phyloP scores from a whole-genome alignment of 2,329 filamentous ascomycete genomes.

The Claviceps digitariae region DNA sequence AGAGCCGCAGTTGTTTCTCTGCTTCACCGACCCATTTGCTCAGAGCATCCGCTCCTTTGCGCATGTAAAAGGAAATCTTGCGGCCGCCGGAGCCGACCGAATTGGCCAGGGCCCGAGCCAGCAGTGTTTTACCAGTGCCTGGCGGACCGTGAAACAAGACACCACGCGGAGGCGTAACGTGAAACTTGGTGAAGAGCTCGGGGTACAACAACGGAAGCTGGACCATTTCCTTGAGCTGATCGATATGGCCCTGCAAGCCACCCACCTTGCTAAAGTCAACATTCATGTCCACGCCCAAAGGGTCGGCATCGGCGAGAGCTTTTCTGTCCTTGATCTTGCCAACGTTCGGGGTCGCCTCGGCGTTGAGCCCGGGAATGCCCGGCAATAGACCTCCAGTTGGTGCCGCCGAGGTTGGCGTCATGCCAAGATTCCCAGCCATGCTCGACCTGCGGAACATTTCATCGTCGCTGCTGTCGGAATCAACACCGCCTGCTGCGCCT shows the following conservation, averaged over 20 bases:
- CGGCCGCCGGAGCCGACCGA: constrained; percentile 78
- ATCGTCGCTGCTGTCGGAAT: constrained; percentile 95
- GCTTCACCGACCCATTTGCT: constrained; percentile 99
- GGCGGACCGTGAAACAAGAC: constrained; percentile 95
- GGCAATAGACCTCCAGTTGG: constrained; percentile 29
- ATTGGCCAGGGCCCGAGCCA: constrained; percentile 83
- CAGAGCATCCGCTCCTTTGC: constrained; percentile 91
- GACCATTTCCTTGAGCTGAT: constrained; percentile 98
- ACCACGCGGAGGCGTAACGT: constrained; percentile 86
- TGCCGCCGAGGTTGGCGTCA: constrained; percentile 41
- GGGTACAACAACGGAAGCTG: constrained; percentile 87
- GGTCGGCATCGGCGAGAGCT: constrained; percentile 83
- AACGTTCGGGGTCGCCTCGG: constrained; percentile 56
- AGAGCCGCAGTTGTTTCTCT: constrained; percentile 79
- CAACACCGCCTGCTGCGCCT: constrained; percentile 64
- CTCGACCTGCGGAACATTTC: constrained; percentile 56
- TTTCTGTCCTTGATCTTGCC: constrained; percentile 92
- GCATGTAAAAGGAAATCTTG: constrained; percentile 99
- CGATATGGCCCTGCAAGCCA: constrained; percentile 83
- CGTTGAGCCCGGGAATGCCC: constrained; percentile 24
- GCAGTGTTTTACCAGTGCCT: constrained; percentile 93
- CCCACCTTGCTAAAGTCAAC: constrained; percentile 93
- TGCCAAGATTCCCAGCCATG: constrained; percentile 44
- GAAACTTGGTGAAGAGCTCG: constrained; percentile 81
- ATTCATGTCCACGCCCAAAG: constrained; percentile 80